Base-by-base conservation (phyloP, 2,329 filamentous ascomycete species). In the Claviceps pazoutovae region DNA sequence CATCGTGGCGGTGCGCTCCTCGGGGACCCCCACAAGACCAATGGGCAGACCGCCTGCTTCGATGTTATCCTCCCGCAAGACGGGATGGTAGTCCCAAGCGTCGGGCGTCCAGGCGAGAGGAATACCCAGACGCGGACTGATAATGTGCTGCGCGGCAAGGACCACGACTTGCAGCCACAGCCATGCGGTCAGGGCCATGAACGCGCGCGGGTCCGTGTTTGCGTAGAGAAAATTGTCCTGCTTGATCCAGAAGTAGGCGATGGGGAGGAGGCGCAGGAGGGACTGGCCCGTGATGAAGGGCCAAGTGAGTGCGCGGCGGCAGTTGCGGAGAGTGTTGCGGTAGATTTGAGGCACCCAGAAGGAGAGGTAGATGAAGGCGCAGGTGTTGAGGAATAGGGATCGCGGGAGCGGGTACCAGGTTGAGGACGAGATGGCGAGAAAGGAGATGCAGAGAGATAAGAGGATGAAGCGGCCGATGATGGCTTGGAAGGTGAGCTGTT, bases 71-170 rank as follows among this genome's bases (percentile, higher is more conserved):
- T 89, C 86, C 30, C 88, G 80, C 21, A 98, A 74, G 2, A 95
- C 75, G 0, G 89, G 91, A 65, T 98, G 91, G 64, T 98, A 98
- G 62, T 98, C 91, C 77, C 95, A 98, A 1, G 86, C 87, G 52
- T 82, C 78, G n/a, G 80, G 78, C 55, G 74, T 71, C 80, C 80
- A 84, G 49, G 78, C 76, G 45, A 79, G 76, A 2, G 83, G 84
- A 0, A 97, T 70, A 51, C 89, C 88, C 69, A 93, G 91, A n/a
- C 93, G 76, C 1, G 91, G 88, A 0, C 93, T 91, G 3, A 97
- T 71, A 14, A 95, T 74, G 57, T 91, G 86, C 71, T 98, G 93
- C 43, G 80, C 83, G 1, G 74, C 80, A n/a, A 98, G 74, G 7
- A 86, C 63, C 64, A 86, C 78, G 23, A 94, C 77, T 67, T 98